phyloP scores from a whole-genome alignment of 1,284 basidiomycete genomes.

The Bjerkandera adusta region DNA sequence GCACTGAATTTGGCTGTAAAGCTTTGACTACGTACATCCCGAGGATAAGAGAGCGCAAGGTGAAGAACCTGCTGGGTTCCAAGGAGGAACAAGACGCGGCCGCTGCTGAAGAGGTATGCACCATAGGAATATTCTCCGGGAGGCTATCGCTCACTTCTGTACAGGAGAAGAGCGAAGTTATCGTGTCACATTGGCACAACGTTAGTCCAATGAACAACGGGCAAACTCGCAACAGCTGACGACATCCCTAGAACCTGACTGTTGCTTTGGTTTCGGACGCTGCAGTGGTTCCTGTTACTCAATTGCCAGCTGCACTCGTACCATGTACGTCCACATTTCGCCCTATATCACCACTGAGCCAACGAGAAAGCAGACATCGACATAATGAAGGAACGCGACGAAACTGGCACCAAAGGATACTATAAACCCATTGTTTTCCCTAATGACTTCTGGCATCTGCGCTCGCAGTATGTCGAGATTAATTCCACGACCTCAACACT shows the following conservation, averaged over 20 bases:
- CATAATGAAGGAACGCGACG: constrained; percentile 57
- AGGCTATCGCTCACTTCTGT: constrained; percentile 9
- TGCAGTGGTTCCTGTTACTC: constrained; percentile 49
- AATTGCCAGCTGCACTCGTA: constrained; percentile 61
- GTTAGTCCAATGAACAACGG: constrained; percentile 34
- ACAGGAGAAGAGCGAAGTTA: constrained; percentile 54
- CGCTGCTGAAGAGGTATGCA: constrained; percentile 35
- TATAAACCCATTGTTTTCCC: constrained; percentile 91
- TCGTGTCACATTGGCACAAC: constrained; percentile 83
- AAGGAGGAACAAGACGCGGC: constrained; percentile 35
- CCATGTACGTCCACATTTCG: constrained; percentile 49
- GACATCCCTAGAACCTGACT: constrained; percentile 71
- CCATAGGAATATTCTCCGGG: constrained; percentile 12
- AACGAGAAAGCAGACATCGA: constrained; percentile 48
- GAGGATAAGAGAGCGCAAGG: constrained; percentile 71
- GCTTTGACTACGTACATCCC: constrained; percentile 85
- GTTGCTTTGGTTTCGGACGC: constrained; percentile 82
- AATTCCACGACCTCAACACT: constrained; percentile 73
- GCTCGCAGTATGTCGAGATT: constrained; percentile 76
- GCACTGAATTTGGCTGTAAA: no score
- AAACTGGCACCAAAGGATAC: constrained; percentile 57
- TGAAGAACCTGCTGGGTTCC: constrained; percentile 74
- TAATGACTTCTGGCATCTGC: constrained; percentile 94
- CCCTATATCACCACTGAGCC: not conserved
- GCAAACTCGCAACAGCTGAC: not conserved